Percentiles rank a stretch among this genome's conserved stretches.
Conservation (phyloP, 2,329 filamentous ascomycete species). For the Pseudopyrenochaeta lycopersici region DNA sequence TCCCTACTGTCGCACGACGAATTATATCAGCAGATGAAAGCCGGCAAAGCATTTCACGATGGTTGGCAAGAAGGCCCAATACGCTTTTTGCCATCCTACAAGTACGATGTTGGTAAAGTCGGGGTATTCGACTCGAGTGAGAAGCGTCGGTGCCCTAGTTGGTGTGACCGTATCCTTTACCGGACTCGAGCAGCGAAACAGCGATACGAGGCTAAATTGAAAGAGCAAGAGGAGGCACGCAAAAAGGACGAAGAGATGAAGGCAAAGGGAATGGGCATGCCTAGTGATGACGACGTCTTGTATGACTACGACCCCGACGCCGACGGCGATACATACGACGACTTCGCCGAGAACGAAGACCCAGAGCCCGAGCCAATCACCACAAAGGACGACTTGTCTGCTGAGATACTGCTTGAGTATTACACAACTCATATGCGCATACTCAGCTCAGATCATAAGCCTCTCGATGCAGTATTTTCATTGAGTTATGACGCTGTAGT, state of each 20-base stretch:
- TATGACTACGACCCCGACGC: constrained; percentile 90
- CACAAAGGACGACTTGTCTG: constrained; percentile 67
- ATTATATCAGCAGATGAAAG: constrained; percentile 75
- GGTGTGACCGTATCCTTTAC: constrained; percentile 95
- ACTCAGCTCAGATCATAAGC: constrained; percentile 95
- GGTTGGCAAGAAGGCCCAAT: constrained; percentile 92
- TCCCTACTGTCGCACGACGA: constrained; percentile 93
- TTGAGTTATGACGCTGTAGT: constrained; percentile 88
- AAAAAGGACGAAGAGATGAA: constrained; percentile 87
- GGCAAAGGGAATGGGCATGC: constrained; percentile 76
- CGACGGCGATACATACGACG: constrained; percentile 65
- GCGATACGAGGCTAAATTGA: constrained; percentile 69
- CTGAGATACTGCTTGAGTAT: constrained; percentile 66
- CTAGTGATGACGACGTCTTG: constrained; percentile 80
- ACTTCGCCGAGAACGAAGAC: constrained; percentile 46
- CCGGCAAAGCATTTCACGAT: constrained; percentile 84
- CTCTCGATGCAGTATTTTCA: constrained; percentile 82
- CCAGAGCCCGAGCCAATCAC: constrained; percentile 59
- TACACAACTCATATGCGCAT: constrained; percentile 92
- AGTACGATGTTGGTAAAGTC: constrained; percentile 95
- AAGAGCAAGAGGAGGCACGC: constrained; percentile 72
- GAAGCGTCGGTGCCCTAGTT: constrained; percentile 90
- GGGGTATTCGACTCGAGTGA: constrained; percentile 94
- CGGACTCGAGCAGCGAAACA: constrained; percentile 77
- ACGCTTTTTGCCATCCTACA: constrained; percentile 92